Percentiles rank a stretch among this genome's conserved stretches.
Evolutionary conservation across 306 rosid genomes (phyloP).

Genomic region (Medicago lupulina): DNA sequence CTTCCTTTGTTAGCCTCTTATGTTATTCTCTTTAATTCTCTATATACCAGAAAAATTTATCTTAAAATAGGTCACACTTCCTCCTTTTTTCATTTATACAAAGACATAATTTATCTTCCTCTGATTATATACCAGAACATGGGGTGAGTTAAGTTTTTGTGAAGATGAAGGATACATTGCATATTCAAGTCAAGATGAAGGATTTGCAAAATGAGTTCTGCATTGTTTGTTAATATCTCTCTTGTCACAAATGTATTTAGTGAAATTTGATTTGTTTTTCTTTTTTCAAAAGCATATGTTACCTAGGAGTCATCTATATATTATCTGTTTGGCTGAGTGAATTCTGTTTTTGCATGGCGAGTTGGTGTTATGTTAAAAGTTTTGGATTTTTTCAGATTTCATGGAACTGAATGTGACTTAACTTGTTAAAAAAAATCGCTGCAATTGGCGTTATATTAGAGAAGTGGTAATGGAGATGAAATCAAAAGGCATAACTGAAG

Average conservation of each 20-base stretch:
- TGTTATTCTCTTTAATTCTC: no score
- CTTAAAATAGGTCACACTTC: no score
- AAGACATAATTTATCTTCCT: no score
- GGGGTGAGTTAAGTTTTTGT: no score
- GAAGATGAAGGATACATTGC: no score
- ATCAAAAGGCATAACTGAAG: background rate
- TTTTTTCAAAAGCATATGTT: background rate
- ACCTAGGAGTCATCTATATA: background rate
- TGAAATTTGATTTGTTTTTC: background rate
- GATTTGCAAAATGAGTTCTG: conserved; percentile 1
- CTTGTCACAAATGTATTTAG: background rate
- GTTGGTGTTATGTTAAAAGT: background rate
- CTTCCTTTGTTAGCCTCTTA: no score
- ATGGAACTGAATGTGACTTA: background rate
- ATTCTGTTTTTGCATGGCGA: background rate
- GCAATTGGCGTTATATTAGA: background rate
- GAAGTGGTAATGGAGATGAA: conserved; percentile 18
- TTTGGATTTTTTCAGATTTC: background rate
- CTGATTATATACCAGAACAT: no score
- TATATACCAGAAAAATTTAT: no score
- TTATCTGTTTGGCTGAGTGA: background rate
- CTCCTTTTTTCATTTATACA: no score
- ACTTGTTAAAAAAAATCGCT: background rate
- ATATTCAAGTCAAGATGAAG: conserved; percentile 3
- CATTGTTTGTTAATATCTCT: background rate